phyloP scores from a whole-genome alignment of 2,329 filamentous ascomycete genomes.

The Fusarium nurragi region DNA sequence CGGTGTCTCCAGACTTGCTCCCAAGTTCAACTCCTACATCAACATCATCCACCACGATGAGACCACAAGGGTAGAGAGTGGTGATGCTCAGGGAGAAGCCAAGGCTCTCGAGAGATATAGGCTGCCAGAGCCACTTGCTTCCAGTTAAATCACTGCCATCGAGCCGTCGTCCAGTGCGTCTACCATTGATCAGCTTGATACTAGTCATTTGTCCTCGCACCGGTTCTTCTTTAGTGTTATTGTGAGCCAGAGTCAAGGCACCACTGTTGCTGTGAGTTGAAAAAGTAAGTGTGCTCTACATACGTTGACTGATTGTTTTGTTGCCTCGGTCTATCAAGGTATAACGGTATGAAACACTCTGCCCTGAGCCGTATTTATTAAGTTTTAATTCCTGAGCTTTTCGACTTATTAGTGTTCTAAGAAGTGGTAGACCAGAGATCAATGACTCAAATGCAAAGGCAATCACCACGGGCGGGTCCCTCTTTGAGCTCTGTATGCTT shows the following conservation, averaged over 20 bases:
- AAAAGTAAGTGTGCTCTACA: no score
- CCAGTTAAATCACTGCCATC: slow-evolving; percentile 1
- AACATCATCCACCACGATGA: slow-evolving; percentile 9
- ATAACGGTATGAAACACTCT: no score
- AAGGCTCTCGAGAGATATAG: not conserved
- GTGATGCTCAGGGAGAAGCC: fast-evolving
- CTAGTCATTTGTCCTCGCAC: not conserved
- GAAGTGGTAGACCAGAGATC: no score
- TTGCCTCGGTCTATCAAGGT: no score
- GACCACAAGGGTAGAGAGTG: fast-evolving
- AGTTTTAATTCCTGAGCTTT: no score
- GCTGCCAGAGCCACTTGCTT: slow-evolving; percentile 13
- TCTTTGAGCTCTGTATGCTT: not conserved
- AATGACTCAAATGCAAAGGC: no score
- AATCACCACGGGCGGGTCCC: no score
- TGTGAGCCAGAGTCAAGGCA: not conserved
- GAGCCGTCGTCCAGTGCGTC: not conserved
- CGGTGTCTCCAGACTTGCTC: not conserved
- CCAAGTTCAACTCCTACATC: slow-evolving; percentile 12
- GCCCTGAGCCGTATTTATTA: no score
- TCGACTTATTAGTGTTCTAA: no score
- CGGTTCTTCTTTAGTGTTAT: slow-evolving; percentile 10
- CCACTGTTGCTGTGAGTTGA: not conserved
- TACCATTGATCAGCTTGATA: not conserved
- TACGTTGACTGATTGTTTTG: no score